Evolutionary conservation across 768 basidiomycete genomes (phyloP), one percentile per base, ranked within the genome.

Genomic region (Tephrocybe sp.): DNA sequence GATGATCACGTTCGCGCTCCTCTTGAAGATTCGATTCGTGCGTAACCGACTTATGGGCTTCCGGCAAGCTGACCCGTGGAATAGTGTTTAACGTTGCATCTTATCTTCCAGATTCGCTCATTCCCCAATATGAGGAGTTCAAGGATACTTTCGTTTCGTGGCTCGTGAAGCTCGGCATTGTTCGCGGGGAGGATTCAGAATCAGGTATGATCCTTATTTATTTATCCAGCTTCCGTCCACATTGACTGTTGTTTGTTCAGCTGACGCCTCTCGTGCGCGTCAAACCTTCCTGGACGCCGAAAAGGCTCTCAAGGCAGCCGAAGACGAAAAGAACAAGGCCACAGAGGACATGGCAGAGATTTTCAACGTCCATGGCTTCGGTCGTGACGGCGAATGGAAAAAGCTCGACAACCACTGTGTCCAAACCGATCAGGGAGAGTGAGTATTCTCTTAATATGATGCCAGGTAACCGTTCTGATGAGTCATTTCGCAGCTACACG

Each of bases 311-410:
- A 74, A 76, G 43, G 61, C 69, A 9, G 66, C 80, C 5, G 74
- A 77, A 41, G 71, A 75, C 19, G 80, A 87, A 20, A 74, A 80
- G 48, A 69, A 78, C 22, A 70, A 74, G 7, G 80, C 83, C 0
- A 72, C 78, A 47, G 67, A 76, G 19, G 85, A 88, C 36, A 65
- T 92, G 10, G 67, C 65, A 1, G 82, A 87, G 51, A 74, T 98
- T 19, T 90, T 85, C 61, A 72, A 83, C 52, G 51, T 69, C 11
- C 65, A 82, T 16, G 79, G 78, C 32, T 97, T 87, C 58, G 94
- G 94, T 16, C 64, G 71, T 1, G 75, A 90, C 22, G 96, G 92
- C 44, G 92, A 97, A 70, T 99, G 92, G 92, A 96, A 96, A 77
- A 97, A 96, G 71, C 79, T 99, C 5, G 88, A 95, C 17, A 78